Conservation (phyloP, 371 early-diverging fungal genomes). For the Dichotomocladium elegans region DNA sequence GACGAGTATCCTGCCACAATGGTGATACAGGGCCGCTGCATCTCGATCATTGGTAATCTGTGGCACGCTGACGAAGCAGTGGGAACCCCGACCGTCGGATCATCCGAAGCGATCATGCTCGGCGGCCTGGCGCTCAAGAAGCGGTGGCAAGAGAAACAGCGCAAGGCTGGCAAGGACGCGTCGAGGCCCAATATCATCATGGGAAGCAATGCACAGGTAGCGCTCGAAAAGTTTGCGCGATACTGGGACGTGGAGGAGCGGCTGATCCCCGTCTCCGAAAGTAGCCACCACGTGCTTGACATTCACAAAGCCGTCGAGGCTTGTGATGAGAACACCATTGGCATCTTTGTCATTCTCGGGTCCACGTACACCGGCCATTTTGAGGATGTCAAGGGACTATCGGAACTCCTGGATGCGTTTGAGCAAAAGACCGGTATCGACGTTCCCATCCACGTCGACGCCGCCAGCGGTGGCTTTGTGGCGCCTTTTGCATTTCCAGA, state of each 20-base stretch:
- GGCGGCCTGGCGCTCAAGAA: constrained; percentile 64
- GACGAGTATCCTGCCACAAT: constrained; percentile 57
- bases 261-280: constrained; percentile 48
- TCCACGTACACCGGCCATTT: constrained; percentile 76
- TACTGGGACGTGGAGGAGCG: constrained; percentile 75
- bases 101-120: constrained; percentile 66
- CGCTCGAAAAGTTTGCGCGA: constrained; percentile 54
- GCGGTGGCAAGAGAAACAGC: constrained; percentile 52
- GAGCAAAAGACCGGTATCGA: constrained; percentile 49
- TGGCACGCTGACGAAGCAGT: constrained; percentile 46
- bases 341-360: constrained; percentile 58
- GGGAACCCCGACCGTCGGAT: constrained; percentile 59
- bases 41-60: constrained; percentile 56
- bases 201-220: constrained; percentile 61
- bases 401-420: constrained; percentile 50
- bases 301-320: constrained; percentile 45
- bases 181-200: constrained; percentile 64
- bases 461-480: constrained; percentile 69
- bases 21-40: constrained; percentile 56
- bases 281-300: constrained; percentile 46
- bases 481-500: constrained; percentile 70
- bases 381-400: constrained; percentile 60
- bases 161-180: constrained; percentile 45
- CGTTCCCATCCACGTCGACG: constrained; percentile 70
- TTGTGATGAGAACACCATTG: constrained; percentile 74